Evolutionary conservation across 441 rosid genomes (phyloP), one percentile per base, ranked within the genome.

Genomic region (Croton laevigatus): DNA sequence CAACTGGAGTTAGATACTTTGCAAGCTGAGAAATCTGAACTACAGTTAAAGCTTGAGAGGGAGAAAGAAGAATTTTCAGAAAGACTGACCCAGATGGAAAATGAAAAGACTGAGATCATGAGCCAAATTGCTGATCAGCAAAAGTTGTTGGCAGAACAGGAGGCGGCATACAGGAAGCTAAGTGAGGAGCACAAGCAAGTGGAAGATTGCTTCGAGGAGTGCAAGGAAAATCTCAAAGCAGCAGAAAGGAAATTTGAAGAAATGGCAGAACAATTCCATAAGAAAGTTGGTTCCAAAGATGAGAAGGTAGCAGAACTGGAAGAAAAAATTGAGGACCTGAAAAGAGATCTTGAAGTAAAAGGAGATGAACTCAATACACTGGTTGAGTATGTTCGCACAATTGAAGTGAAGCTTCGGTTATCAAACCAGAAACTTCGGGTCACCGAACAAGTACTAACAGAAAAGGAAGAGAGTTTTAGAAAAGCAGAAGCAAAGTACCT

Each of bases 361-460:
- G 93, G 75, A 75, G 99, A 95, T 12, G 97, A 95, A 64, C 76
- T 88, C 1, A 74, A 72, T 78, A 75, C 84, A 32, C 37, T 83
- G 71, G 70, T 80, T 4, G 92, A 90, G 46, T 89, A 88, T 6
- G 84, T 83, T 59, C 82, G 82, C 48, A 78, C 72, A 14, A 84
- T 91, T 9, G 99, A 93, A 80, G 94, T 95, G 8, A 87, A 85
- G 81, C 97, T 93, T 48, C 88, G 97, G 34, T 72, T 96, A 65
- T 93, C 99, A 8, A 96, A 89, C 88, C 99, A 96, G 88, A 93
- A 96, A 78, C 96, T 91, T 45, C 87, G 98, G 57, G 82, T 96
- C 76, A 89, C 97, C 0, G 97, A 95, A 42, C 99, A 95, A 68
- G 78, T 86, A 59, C 83, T 95, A 13, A 68, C 81, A 0, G 97